phyloP scores from a whole-genome alignment of 441 rosid genomes.

The Bruguiera hainesii region DNA sequence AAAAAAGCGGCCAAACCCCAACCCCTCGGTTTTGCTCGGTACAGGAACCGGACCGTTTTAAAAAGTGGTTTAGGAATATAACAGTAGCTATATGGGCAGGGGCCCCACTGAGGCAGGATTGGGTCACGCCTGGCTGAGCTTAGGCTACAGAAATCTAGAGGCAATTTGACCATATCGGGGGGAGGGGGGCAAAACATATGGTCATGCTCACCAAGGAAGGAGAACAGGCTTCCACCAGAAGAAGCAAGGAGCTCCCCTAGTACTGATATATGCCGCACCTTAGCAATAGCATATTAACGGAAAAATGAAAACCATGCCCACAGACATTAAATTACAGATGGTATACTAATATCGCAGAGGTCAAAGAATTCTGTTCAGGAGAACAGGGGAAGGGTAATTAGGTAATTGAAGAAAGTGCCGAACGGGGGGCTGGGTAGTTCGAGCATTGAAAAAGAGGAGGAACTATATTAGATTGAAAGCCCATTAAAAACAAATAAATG shows the following conservation, averaged over 20 bases:
- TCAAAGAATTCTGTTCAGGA: background rate
- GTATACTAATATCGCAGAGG: background rate
- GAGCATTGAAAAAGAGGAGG: conserved; percentile 49
- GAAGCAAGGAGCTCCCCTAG: background rate
- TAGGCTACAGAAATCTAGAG: background rate
- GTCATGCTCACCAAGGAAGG: background rate
- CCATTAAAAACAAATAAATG: conserved; percentile 94
- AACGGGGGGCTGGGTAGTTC: conserved; percentile 42
- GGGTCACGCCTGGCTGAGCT: background rate
- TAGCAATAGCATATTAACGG: too few relatives aligned
- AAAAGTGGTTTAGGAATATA: background rate
- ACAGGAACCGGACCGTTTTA: too few relatives aligned
- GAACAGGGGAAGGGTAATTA: conserved; percentile 20
- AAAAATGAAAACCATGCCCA: too few relatives aligned
- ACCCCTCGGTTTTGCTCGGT: too few relatives aligned
- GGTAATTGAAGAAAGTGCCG: conserved; percentile 23
- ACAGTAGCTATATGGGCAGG: background rate
- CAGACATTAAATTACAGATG: too few relatives aligned
- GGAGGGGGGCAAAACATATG: background rate
- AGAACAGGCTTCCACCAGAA: background rate
- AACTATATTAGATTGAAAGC: conserved; percentile 50
- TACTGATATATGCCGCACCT: background rate
- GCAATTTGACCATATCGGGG: background rate
- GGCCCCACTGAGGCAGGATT: background rate
- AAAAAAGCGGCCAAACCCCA: too few relatives aligned